Conservation (phyloP, 805 yeast genomes). For the Candida bentonensis region DNA sequence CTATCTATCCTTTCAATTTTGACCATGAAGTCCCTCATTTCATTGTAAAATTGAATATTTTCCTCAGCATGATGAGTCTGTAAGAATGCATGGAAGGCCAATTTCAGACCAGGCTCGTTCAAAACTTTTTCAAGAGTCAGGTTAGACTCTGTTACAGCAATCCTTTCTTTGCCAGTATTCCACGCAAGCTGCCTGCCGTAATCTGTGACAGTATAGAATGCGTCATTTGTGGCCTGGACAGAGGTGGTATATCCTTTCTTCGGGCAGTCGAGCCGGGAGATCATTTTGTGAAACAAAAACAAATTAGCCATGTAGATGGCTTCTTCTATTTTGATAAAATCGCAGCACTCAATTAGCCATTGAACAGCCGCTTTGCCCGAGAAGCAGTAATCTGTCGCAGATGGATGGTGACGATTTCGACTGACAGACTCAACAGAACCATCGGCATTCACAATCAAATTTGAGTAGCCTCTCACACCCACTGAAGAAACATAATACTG, state of each 20-base stretch:
- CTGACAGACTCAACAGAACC: background rate
- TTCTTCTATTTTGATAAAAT: background rate
- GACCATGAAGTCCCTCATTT: background rate
- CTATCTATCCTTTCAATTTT: background rate
- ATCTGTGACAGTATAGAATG: background rate
- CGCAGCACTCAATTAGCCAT: constrained; percentile 1
- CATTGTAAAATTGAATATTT: background rate
- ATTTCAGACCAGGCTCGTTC: background rate
- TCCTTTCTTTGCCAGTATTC: background rate
- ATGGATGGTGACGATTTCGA: background rate
- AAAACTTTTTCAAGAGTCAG: background rate
- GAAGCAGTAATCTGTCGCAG: background rate
- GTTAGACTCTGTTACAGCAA: background rate
- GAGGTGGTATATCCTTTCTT: background rate
- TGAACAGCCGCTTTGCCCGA: background rate
- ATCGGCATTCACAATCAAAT: background rate
- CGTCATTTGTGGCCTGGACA: background rate
- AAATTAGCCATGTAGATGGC: constrained; percentile 1
- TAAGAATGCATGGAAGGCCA: background rate
- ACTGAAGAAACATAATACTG: background rate
- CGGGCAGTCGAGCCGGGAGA: background rate
- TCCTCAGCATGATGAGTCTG: background rate
- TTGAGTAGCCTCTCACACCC: background rate
- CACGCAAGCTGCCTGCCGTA: background rate
- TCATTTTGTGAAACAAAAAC: background rate